Conservation (phyloP, 768 basidiomycete genomes). For the Chalciporus piperatus region DNA sequence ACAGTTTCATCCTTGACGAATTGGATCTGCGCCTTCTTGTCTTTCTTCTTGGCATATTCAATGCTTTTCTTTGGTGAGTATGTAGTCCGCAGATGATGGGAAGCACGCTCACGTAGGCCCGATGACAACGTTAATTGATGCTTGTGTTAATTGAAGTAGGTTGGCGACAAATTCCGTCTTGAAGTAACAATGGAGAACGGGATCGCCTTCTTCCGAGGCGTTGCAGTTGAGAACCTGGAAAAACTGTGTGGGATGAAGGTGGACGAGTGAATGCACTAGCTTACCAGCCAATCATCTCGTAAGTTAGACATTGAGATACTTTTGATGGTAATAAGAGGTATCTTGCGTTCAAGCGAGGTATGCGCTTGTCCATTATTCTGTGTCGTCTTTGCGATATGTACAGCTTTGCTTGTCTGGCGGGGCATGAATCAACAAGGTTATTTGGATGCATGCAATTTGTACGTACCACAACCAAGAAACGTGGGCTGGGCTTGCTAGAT, state of each 20-base stretch:
- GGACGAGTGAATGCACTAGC: slow-evolving; percentile 15
- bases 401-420: slow-evolving; percentile 56
- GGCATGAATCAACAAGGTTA: not conserved
- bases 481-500: slow-evolving; percentile 89
- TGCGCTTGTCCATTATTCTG: slow-evolving; percentile 58
- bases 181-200: slow-evolving; percentile 85
- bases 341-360: slow-evolving; percentile 77
- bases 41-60: slow-evolving; percentile 95
- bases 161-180: slow-evolving; percentile 92
- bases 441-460: not conserved
- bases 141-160: slow-evolving; percentile 78
- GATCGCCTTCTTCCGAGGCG: slow-evolving; percentile 90
- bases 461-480: slow-evolving; percentile 86
- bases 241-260: slow-evolving; percentile 7
- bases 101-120: slow-evolving; percentile 63
- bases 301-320: slow-evolving; percentile 84
- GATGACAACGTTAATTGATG: slow-evolving; percentile 68
- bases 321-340: slow-evolving; percentile 84
- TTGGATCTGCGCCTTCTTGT: slow-evolving; percentile 85
- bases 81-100: not conserved
- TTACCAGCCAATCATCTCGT: slow-evolving; percentile 93
- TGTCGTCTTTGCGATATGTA: slow-evolving; percentile 68
- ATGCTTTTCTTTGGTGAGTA: slow-evolving; percentile 49
- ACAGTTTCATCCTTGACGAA: slow-evolving; percentile 88
- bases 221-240: slow-evolving; percentile 72